Conservation (phyloP, 2,329 filamentous ascomycete genomes). For the Verticillium alfalfae region DNA sequence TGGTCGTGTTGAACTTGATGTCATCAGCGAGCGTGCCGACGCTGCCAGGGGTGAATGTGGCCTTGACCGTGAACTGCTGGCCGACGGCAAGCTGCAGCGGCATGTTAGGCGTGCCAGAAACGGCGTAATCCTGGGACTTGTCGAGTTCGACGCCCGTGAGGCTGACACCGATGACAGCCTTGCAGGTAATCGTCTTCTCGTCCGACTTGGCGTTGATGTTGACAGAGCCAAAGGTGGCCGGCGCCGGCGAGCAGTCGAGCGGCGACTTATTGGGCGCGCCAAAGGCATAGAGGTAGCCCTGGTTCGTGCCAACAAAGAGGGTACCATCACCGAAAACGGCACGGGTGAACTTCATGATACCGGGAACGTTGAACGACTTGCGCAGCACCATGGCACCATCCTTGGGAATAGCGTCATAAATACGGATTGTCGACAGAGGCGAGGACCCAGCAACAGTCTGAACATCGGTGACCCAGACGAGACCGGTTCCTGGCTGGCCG, state of each 20-base stretch:
- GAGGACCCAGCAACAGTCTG: conserved; percentile 19
- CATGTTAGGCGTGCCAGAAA: conserved; percentile 25
- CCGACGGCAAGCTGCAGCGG: conserved; percentile 25
- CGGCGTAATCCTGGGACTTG: conserved; percentile 25
- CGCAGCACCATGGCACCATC: conserved; percentile 39
- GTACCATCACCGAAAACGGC: conserved; percentile 51
- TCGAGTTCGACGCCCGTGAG: conserved; percentile 30
- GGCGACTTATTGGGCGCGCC: conserved; percentile 48
- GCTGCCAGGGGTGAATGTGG: conserved; percentile 34
- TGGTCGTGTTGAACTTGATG: conserved; percentile 41
- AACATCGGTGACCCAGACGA: conserved; percentile 51
- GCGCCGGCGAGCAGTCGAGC: conserved; percentile 37
- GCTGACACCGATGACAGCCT: conserved; percentile 33
- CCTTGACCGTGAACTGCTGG: conserved; percentile 33
- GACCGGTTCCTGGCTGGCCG: conserved; percentile 45
- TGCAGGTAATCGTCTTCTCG: conserved; percentile 34
- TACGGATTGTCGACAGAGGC: conserved; percentile 37
- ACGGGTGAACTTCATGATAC: conserved; percentile 49
- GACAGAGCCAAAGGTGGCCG: conserved; percentile 37
- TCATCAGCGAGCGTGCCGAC: conserved; percentile 42
- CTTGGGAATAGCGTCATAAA: conserved; percentile 45
- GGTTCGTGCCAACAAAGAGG: conserved; percentile 44
- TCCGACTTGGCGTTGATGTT: conserved; percentile 29
- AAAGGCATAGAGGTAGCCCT: conserved; percentile 47
- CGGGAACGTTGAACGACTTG: conserved; percentile 43